These are phyloP conservation scores for Luffa acutangula DNA, from an alignment of 306 rosid genomes.

Conservation along the genomic window DNA sequence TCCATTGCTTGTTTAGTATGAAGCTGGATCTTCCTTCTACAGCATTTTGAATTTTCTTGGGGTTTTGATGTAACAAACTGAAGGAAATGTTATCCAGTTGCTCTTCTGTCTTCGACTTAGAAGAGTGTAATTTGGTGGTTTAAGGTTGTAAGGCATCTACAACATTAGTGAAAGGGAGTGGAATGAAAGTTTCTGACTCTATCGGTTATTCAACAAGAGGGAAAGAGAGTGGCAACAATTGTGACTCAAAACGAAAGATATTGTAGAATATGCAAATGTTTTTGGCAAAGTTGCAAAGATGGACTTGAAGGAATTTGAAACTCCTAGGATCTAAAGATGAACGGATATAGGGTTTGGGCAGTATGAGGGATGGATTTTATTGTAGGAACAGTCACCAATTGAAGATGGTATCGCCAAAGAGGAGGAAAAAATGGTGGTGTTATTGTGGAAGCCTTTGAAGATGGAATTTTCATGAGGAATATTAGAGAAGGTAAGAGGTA, in stretches of 20 bases:
- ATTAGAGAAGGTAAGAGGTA: too few species aligned
- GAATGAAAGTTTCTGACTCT: not conserved
- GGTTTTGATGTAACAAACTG: not conserved
- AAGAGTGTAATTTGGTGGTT: not conserved
- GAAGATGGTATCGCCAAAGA: too few species aligned
- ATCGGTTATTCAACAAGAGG: not conserved
- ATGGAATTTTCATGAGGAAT: too few species aligned
- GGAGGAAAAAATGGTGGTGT: too few species aligned
- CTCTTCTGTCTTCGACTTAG: not conserved
- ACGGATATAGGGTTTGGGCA: too few species aligned
- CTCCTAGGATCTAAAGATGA: not conserved
- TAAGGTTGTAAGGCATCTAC: not conserved
- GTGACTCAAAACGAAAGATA: not conserved
- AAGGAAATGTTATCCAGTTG: not conserved
- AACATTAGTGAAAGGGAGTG: not conserved
- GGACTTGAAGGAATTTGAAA: not conserved
- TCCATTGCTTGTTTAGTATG: not conserved
- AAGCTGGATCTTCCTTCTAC: not conserved
- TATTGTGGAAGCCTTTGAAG: too few species aligned
- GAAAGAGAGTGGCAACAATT: not conserved
- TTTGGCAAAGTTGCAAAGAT: not conserved
- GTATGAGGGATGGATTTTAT: too few species aligned
- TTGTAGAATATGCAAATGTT: not conserved
- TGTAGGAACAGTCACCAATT: too few species aligned
- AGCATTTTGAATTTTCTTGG: not conserved